Base-by-base conservation (phyloP, 164 flowering plant genomes). In the Akebia trifoliata region DNA sequence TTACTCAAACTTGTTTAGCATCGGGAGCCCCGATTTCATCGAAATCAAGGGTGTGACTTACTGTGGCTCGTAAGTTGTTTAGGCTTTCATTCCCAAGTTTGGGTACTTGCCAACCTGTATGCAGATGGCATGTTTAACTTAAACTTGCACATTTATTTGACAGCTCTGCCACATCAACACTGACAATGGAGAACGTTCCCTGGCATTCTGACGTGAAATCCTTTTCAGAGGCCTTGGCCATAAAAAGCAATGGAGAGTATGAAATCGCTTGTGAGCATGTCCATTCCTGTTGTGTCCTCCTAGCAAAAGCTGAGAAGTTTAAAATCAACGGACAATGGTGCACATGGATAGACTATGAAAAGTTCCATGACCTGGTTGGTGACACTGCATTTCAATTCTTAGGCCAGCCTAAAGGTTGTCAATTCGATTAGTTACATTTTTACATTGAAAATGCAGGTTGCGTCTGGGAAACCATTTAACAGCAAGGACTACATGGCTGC, bases 131-230 rank as follows among this genome's bases (percentile, higher is more conserved):
- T 35, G 14, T 25, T 22, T 55, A 52, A 1, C 29, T 24, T 32
- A 55, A 29, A 22, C 42, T 8, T 28, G 29, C 53, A 18, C 48
- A 44, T 31, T 20, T 34, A 30, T 46, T 18, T 61, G 22, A 38
- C 76, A 93, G 99, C 57, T 76, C 99, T 56, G 88, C 96, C 11
- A 86, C 99, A 30, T 94, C 99, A 58, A 94, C 90, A 71, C 61
- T 94, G 70, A 94, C 99, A 5, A 94, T 94, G 99, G 95, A 94
- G 74, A 94, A 94, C 71, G 99, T 94, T 31, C 99, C 99, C 0
- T 94, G 97, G 97, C 99, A 88, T 68, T 2, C 89, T 62, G 99
- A 94, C 57, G 97, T 90, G 26, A 90, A 85, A 71, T 85, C 78
- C 56, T 94, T 94, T 50, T 94, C 99, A 1, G 97, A 88, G 70